phyloP scores from a whole-genome alignment of 176 grass and related monocot genomes.

The Cocos nucifera region DNA sequence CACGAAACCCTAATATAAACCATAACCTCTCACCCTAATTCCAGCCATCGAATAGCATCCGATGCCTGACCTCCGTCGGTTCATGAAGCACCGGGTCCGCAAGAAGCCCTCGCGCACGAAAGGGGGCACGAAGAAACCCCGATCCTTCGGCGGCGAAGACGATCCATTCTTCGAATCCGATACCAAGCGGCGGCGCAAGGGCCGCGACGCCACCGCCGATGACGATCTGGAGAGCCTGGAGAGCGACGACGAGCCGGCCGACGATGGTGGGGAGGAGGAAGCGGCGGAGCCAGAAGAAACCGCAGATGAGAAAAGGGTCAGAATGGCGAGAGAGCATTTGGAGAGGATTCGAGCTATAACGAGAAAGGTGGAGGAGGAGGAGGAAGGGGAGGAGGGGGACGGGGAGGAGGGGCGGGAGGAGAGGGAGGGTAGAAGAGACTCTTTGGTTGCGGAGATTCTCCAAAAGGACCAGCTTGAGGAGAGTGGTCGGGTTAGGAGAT shows the following conservation, averaged over 20 bases:
- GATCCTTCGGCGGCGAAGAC: slow-evolving; percentile 15
- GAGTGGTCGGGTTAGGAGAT: slow-evolving; percentile 53
- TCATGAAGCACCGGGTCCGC: too few relatives aligned
- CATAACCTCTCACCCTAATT: too few relatives aligned
- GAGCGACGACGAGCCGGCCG: slow-evolving; percentile 43
- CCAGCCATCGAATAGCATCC: too few relatives aligned
- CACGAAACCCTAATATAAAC: too few relatives aligned
- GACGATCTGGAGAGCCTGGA: slow-evolving; percentile 61
- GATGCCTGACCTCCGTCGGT: too few relatives aligned
- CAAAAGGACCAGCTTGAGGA: slow-evolving; percentile 63
- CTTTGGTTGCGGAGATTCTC: slow-evolving; percentile 49
- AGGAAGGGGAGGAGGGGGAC: slow-evolving; percentile 31
- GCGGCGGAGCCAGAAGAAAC: slow-evolving; percentile 34
- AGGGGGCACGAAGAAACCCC: slow-evolving; percentile 4
- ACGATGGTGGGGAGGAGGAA: slow-evolving; percentile 13
- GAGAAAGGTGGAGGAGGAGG: slow-evolving; percentile 43
- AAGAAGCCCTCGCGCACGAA: too few relatives aligned
- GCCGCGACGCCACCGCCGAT: slow-evolving; percentile 9
- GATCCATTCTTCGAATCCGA: slow-evolving; percentile 78
- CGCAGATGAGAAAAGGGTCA: slow-evolving; percentile 62
- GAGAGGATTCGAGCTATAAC: slow-evolving; percentile 32
- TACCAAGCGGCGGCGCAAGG: slow-evolving; percentile 29
- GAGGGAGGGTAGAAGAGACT: slow-evolving; percentile 30
- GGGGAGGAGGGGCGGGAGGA: slow-evolving; percentile 13
- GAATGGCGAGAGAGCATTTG: slow-evolving; percentile 59